phyloP scores from a whole-genome alignment of 2,329 filamentous ascomycete species.

The Talaromyces pinophilus region DNA sequence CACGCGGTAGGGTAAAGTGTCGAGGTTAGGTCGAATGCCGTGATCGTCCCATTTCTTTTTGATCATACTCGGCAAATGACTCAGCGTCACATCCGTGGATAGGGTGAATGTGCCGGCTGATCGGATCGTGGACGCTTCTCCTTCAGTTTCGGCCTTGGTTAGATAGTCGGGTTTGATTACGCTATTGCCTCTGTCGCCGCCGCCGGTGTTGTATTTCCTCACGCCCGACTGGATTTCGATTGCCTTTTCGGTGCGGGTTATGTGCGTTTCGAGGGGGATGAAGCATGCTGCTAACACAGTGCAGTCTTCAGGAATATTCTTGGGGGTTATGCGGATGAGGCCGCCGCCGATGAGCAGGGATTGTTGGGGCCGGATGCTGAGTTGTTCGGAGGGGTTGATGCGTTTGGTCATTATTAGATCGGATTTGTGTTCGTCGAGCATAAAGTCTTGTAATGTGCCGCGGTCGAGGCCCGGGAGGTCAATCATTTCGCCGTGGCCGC shows the following conservation, averaged over 20 bases:
- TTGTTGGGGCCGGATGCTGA: constrained; percentile 70
- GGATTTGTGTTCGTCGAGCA: constrained; percentile 65
- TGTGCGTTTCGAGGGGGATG: constrained; percentile 72
- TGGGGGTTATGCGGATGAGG: constrained; percentile 82
- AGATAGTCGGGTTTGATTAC: constrained; percentile 63
- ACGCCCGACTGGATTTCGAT: constrained; percentile 68
- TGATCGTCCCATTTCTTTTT: constrained; percentile 65
- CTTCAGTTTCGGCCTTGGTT: constrained; percentile 28
- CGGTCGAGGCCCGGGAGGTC: constrained; percentile 85
- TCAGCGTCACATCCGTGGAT: constrained; percentile 78
- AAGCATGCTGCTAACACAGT: constrained; percentile 84
- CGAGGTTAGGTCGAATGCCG: constrained; percentile 48
- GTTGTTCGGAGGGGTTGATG: constrained; percentile 67
- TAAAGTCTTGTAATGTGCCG: constrained; percentile 69
- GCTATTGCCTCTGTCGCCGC: constrained; percentile 54
- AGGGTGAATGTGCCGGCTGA: constrained; percentile 76
- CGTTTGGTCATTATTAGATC: constrained; percentile 78
- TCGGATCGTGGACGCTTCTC: constrained; percentile 49
- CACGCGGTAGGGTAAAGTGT: constrained; percentile 71
- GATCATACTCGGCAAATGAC: constrained; percentile 72
- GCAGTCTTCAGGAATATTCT: constrained; percentile 51
- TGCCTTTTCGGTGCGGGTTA: constrained; percentile 79
- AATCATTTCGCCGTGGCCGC: constrained; percentile 83
- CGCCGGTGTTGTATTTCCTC: constrained; percentile 49
- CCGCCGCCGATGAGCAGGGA: constrained; percentile 84